Conservation (phyloP, 2,329 filamentous ascomycete genomes). For the Pestalotiopsis sp. region DNA sequence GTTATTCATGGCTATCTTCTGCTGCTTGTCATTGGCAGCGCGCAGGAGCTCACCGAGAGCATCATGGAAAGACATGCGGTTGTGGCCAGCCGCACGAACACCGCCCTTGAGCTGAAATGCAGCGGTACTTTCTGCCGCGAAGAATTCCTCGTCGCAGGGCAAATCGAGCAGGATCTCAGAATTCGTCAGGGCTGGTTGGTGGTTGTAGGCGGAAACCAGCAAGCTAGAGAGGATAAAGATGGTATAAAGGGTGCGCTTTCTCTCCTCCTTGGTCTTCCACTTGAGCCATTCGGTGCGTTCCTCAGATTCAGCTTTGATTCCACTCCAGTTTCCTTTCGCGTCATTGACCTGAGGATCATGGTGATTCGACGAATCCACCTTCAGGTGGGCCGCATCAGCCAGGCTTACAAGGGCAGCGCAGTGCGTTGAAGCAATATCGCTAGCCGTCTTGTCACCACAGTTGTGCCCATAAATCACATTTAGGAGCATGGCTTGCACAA, state of each 20-base stretch:
- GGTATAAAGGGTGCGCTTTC: constrained; percentile 87
- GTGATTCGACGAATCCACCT: constrained; percentile 43
- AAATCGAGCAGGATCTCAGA: constrained; percentile 89
- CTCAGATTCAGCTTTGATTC: constrained; percentile 44
- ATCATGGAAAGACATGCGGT: constrained; percentile 75
- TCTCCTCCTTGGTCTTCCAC: constrained; percentile 88
- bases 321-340: constrained; percentile 45
- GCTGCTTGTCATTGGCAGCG: constrained; percentile 62
- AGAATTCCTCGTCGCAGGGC: constrained; percentile 91
- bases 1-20: constrained; percentile 48
- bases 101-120: constrained; percentile 80
- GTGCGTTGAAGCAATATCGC: constrained; percentile 90
- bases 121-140: constrained; percentile 79
- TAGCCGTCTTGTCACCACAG: constrained; percentile 85
- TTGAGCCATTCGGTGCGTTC: constrained; percentile 79
- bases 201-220: constrained; percentile 89
- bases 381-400: constrained; percentile 81
- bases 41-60: constrained; percentile 80
- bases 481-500: constrained; percentile 94
- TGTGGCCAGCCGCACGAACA: constrained; percentile 65
- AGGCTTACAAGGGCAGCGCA: constrained; percentile 89
- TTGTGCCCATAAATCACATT: constrained; percentile 97
- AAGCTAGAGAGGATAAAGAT: constrained; percentile 92
- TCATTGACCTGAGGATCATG: constrained; percentile 61
- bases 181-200: constrained; percentile 86